phyloP scores from a whole-genome alignment of 148 eudicot genomes.

The Rhododendron vialii region DNA sequence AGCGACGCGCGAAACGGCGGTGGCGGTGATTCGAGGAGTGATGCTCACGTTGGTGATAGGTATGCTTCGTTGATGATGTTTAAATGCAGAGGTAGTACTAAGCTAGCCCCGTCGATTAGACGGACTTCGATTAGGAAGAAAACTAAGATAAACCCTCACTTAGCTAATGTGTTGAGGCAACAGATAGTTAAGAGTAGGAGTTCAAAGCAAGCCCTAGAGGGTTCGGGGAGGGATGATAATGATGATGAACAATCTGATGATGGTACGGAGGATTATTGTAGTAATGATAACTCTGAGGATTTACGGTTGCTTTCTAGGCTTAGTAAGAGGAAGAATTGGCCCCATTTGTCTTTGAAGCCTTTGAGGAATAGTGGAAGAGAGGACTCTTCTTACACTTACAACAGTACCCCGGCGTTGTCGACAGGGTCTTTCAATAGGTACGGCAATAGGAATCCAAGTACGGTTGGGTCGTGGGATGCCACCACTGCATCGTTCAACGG shows the following conservation, averaged over 20 bases:
- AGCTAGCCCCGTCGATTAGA: conserved; percentile 40
- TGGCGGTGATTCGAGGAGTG: conserved; percentile 71
- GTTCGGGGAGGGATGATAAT: conserved; percentile 29
- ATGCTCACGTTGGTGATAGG: conserved; percentile 45
- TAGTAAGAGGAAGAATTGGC: conserved; percentile 39
- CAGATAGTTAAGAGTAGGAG: conserved; percentile 32
- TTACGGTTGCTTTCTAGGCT: conserved; percentile 59
- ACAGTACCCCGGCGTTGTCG: conserved; percentile 93
- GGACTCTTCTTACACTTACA: conserved; percentile 65
- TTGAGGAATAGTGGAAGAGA: conserved; percentile 58
- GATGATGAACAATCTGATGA: conserved; percentile 81
- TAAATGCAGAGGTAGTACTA: conserved; percentile 42
- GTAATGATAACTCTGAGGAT: conserved; percentile 45
- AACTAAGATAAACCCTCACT: conserved; percentile 34
- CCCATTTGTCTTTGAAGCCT: conserved; percentile 32
- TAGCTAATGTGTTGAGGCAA: conserved; percentile 36
- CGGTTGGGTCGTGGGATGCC: conserved; percentile 85
- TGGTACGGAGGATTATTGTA: conserved; percentile 49
- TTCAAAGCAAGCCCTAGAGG: conserved; percentile 28
- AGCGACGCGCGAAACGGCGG: conserved; percentile 61
- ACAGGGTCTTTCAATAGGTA: conserved; percentile 69
- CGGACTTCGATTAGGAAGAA: conserved; percentile 50
- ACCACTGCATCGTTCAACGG: conserved; percentile 62
- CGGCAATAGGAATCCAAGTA: conserved; percentile 55
- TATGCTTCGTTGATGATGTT: conserved; percentile 37